Percentiles rank a stretch among this genome's conserved stretches.
These are phyloP conservation scores for Phialophora chinensis DNA, from an alignment of 2,329 filamentous ascomycete genomes.

Conservation along the genomic window DNA sequence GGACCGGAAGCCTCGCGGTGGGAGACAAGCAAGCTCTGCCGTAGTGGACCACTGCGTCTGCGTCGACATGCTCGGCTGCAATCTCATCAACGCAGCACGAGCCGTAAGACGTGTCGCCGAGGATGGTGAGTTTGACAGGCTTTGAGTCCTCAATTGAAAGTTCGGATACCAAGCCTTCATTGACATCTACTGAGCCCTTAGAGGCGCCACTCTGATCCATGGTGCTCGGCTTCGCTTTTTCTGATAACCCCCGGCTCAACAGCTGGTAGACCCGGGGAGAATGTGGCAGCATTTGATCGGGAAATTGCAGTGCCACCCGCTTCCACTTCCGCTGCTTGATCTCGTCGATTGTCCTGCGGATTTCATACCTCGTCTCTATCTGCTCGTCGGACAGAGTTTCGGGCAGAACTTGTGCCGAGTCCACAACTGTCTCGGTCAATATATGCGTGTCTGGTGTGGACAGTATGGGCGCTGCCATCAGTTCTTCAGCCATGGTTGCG, in stretches of 20 bases:
- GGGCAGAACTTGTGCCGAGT: slow-evolving; percentile 34
- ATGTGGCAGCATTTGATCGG: slow-evolving; percentile 88
- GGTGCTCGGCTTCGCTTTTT: slow-evolving; percentile 17
- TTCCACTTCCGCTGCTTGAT: slow-evolving; percentile 74
- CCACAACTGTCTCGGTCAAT: slow-evolving; percentile 59
- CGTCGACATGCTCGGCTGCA: slow-evolving; percentile 89
- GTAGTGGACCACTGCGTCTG: slow-evolving; percentile 92
- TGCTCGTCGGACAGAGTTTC: slow-evolving; percentile 67
- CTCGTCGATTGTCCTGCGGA: slow-evolving; percentile 76
- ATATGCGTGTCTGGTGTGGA: slow-evolving; percentile 68
- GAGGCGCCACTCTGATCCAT: slow-evolving; percentile 1
- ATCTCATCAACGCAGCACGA: slow-evolving; percentile 97
- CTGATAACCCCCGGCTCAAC: slow-evolving; percentile 60
- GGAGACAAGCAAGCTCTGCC: slow-evolving; percentile 90
- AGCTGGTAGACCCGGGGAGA: slow-evolving; percentile 77
- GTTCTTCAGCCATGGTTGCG: slow-evolving; percentile 34
- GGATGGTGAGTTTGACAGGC: slow-evolving; percentile 70
- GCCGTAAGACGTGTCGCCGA: slow-evolving; percentile 96
- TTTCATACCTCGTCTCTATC: slow-evolving; percentile 79
- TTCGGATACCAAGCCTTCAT: slow-evolving; percentile 18
- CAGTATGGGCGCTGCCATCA: slow-evolving; percentile 61
- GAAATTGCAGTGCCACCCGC: slow-evolving; percentile 90
- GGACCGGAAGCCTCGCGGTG: slow-evolving; percentile 81
- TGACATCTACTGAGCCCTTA: background rate
- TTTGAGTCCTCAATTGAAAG: slow-evolving; percentile 30